phyloP scores from a whole-genome alignment of 768 basidiomycete species.

The Vishniacozyma victoriae region DNA sequence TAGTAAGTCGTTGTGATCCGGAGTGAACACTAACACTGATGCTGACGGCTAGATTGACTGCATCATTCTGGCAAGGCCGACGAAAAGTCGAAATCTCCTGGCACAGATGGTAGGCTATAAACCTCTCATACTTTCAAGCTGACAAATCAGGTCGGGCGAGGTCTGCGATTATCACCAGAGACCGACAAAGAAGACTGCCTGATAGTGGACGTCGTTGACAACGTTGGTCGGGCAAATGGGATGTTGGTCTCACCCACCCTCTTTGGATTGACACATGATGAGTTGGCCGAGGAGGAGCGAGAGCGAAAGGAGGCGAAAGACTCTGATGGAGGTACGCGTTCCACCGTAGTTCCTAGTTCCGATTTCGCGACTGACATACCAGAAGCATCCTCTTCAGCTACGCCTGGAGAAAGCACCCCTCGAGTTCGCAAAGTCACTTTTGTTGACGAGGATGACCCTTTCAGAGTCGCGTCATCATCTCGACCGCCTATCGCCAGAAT shows the following conservation, averaged over 20 bases:
- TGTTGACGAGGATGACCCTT: constrained; percentile 36
- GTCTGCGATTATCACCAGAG: constrained; percentile 73
- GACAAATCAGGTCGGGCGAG: constrained; percentile 69
- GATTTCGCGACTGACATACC: no score
- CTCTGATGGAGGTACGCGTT: constrained; percentile 10
- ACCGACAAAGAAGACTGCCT: constrained; percentile 79
- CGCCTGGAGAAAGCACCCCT: constrained; percentile 50
- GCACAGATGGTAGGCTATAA: constrained; percentile 71
- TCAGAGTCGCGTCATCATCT: constrained; percentile 8
- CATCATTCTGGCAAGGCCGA: constrained; percentile 78
- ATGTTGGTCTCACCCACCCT: constrained; percentile 73
- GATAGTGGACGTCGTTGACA: constrained; percentile 88
- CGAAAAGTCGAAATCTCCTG: constrained; percentile 79
- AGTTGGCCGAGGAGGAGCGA: constrained; percentile 58
- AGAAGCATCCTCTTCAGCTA: background rate
- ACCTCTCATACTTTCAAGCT: background rate
- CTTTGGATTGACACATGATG: constrained; percentile 63
- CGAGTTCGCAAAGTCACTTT: constrained; percentile 47
- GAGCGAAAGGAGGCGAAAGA: background rate
- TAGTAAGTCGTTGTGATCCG: constrained; percentile 42
- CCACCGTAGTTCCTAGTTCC: no score
- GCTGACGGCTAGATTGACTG: constrained; percentile 62
- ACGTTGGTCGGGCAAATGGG: constrained; percentile 60
- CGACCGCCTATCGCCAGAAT: constrained; percentile 6
- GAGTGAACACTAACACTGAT: background rate